A percentile compares a stretch with the other conserved stretches of the same genome.
Conservation (phyloP, 1,139 yeast genomes). For the Lodderomyces metapsilosis region DNA sequence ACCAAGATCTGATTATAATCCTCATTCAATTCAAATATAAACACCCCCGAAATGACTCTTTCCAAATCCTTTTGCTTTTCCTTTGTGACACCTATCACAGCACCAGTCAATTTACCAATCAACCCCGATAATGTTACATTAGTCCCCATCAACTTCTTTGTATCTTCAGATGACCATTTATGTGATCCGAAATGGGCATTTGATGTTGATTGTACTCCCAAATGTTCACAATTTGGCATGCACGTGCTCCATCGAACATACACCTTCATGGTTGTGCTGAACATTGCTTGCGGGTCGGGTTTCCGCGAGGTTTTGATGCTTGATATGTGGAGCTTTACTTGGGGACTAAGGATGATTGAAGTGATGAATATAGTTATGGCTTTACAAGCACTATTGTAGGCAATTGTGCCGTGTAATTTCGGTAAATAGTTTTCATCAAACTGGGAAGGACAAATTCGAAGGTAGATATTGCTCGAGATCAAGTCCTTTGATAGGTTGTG, state of each 20-base stretch:
- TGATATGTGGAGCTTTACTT: slow-evolving; percentile 50
- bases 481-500: slow-evolving; percentile 48
- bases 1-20: slow-evolving; percentile 58
- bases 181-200: slow-evolving; percentile 40
- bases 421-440: slow-evolving; percentile 54
- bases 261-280: slow-evolving; percentile 49
- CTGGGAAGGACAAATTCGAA: slow-evolving; percentile 64
- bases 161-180: slow-evolving; percentile 38
- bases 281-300: slow-evolving; percentile 33
- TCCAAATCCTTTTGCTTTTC: slow-evolving; percentile 34
- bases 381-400: slow-evolving; percentile 54
- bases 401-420: slow-evolving; percentile 54
- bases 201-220: slow-evolving; percentile 33
- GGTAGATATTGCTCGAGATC: slow-evolving; percentile 51
- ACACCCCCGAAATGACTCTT: slow-evolving; percentile 63
- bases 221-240: slow-evolving; percentile 48
- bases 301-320: slow-evolving; percentile 27
- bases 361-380: slow-evolving; percentile 55
- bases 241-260: slow-evolving; percentile 66
- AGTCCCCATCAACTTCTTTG: slow-evolving; percentile 19
- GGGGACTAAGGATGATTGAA: slow-evolving; percentile 52
- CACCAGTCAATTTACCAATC: slow-evolving; percentile 16
- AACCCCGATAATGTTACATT: slow-evolving; percentile 18
- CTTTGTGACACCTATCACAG: slow-evolving; percentile 26
- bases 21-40: slow-evolving; percentile 69